These are phyloP conservation scores for Coelastrella sp. DNA, from an alignment of 139 green algal genomes.

Conservation along the genomic window DNA sequence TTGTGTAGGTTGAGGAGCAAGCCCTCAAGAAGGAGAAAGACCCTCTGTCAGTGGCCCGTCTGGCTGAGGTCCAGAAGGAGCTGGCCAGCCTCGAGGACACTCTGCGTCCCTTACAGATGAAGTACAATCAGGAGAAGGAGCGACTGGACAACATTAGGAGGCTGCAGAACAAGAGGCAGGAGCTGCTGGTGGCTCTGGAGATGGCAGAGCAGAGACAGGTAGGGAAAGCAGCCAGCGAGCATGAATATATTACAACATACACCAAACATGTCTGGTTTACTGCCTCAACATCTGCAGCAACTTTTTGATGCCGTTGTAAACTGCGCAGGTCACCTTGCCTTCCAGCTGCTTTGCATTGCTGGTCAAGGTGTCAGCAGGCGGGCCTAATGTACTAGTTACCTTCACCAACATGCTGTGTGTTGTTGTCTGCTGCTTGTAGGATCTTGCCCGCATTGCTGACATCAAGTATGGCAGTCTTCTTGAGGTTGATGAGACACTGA, in stretches of 20 bases:
- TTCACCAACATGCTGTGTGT: too few species aligned
- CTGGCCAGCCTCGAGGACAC: constrained; percentile 79
- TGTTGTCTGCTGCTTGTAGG: constrained; percentile 2
- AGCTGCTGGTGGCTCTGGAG: constrained; percentile 78
- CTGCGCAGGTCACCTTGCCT: too few species aligned
- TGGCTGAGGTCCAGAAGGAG: constrained; percentile 80
- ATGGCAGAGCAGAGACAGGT: constrained; percentile 76
- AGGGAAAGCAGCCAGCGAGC: constrained; percentile 51
- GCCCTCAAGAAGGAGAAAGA: constrained; percentile 73
- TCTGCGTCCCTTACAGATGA: constrained; percentile 84
- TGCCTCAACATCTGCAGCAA: too few species aligned
- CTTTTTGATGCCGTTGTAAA: too few species aligned
- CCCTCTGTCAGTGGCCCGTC: constrained; percentile 58
- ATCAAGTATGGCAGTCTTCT: constrained; percentile 82
- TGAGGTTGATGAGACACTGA: constrained; percentile 84
- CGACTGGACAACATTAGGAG: constrained; percentile 77
- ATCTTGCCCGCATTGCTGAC: constrained; percentile 40
- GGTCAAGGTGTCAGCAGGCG: too few species aligned
- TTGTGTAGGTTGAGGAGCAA: constrained; percentile 78
- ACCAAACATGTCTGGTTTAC: too few species aligned
- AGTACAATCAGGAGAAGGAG: constrained; percentile 82
- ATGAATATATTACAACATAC: too few species aligned
- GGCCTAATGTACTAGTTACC: too few species aligned
- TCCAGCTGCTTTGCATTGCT: too few species aligned
- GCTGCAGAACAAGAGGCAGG: constrained; percentile 82